Percentiles rank a stretch among this genome's conserved stretches.
phyloP scores from a whole-genome alignment of 768 basidiomycete genomes.

The Boletus subparvulus region DNA sequence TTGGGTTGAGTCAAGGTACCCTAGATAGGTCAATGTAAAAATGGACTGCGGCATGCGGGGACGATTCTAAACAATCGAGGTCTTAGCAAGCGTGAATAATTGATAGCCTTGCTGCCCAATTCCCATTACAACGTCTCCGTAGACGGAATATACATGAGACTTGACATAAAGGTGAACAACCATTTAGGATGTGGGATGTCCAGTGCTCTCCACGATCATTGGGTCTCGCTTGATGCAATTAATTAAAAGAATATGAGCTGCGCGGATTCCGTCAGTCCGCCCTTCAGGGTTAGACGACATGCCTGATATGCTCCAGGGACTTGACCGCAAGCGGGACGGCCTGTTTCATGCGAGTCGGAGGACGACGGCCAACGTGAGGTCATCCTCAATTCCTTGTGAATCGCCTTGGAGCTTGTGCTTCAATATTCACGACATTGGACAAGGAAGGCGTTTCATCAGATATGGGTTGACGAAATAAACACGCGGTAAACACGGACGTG shows the following conservation, averaged over 20 bases:
- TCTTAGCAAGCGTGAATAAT: constrained; percentile 1
- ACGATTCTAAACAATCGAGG: neutral
- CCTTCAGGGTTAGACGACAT: neutral
- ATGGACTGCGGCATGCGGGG: neutral
- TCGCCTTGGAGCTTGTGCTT: too few species aligned
- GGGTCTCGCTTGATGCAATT: neutral
- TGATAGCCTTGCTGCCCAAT: constrained; percentile 18
- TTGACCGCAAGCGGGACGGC: neutral
- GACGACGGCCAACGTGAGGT: neutral
- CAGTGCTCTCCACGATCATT: constrained; percentile 7
- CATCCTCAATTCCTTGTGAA: too few species aligned
- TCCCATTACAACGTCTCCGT: neutral
- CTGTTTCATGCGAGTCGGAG: neutral
- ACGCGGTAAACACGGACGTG: too few species aligned
- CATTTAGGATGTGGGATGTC: too few species aligned
- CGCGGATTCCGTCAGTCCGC: neutral
- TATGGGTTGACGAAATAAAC: neutral
- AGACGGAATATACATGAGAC: neutral
- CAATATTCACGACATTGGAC: neutral
- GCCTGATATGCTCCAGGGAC: neutral
- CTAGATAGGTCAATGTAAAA: neutral
- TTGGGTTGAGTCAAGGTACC: neutral
- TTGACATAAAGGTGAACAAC: too few species aligned
- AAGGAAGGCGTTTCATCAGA: neutral
- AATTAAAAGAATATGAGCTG: neutral